A percentile compares a stretch with the other conserved stretches of the same genome.
These are phyloP conservation scores for Usnea hakonensis DNA, from an alignment of 495 filamentous ascomycete species.

Conservation along the genomic window DNA sequence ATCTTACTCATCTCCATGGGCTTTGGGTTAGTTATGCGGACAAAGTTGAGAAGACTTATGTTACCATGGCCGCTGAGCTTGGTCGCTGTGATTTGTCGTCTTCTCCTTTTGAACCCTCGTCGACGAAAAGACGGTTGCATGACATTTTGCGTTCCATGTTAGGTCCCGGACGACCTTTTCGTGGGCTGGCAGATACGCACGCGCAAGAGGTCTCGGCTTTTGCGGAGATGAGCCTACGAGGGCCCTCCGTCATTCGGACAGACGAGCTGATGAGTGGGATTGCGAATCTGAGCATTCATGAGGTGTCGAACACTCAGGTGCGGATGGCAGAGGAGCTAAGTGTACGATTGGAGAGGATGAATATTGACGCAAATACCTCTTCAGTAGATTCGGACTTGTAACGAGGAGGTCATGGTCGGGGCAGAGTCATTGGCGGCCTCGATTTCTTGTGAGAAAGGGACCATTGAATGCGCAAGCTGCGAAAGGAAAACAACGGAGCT, in stretches of 20 bases:
- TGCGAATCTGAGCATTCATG: not conserved
- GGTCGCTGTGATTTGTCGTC: not conserved
- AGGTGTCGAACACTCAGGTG: not conserved
- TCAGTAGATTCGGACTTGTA: not conserved
- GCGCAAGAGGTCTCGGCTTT: not conserved
- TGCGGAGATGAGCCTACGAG: not conserved
- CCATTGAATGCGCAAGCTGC: not conserved
- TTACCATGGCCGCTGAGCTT: not conserved
- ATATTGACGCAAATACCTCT: not conserved
- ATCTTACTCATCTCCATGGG: not conserved
- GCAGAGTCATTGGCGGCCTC: not conserved
- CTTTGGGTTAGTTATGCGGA: constrained; percentile 2
- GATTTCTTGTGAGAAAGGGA: not conserved
- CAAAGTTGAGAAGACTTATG: constrained; percentile 5
- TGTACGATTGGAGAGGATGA: not conserved
- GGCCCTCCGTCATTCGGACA: not conserved
- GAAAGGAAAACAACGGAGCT: not conserved
- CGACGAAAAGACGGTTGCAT: not conserved
- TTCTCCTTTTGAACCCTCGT: not conserved
- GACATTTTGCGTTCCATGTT: constrained; percentile 5
- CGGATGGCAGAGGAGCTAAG: not conserved
- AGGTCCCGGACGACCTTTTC: not conserved
- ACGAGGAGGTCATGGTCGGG: not conserved
- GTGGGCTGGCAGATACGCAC: not conserved
- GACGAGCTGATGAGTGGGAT: not conserved